Base-by-base conservation (phyloP, 2,329 filamentous ascomycete genomes). In the Aspergillus cejpii region DNA sequence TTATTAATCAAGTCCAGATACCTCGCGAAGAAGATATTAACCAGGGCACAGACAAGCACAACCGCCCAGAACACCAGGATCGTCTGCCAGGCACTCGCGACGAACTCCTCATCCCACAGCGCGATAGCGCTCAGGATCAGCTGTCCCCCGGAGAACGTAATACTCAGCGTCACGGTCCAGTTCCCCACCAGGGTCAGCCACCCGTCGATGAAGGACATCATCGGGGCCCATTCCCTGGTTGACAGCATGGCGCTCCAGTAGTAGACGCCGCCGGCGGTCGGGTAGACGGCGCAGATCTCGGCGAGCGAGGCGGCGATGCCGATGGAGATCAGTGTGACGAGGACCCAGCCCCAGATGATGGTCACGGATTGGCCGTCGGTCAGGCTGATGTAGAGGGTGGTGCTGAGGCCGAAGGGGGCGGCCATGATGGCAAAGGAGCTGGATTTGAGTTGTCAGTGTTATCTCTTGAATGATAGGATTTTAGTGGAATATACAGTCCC, bases 381-480 rank as follows among this genome's bases (percentile, higher is more conserved):
- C 21, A 87, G 72, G 17, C 79, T 80, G 60, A 85, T 83, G 65
- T 79, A 81, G 50, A 87, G 71, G 1, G 83, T 86, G 12, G 83
- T 85, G 23, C 74, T 79, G 28, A 85, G 71, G 27, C 83, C 83
- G 53, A 81, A 84, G 1, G 81, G 81, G 8, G 81, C 81, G 8
- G 83, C 83, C 81, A 87, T 86, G 63, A 87, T 86, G 41, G 83
- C 83, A 59, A 87, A 87, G 36, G 81, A 84, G 51, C 70, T 73
- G 51, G 23, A 8, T 24, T 4, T 5, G 8, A 24, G 23, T 24
- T 4, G 23, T 24, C 23, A 24, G 23, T 24, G n/a, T 17, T 36
- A 24, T 17, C 24, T 4, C 17, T 8, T 24, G 8, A 12, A 10
- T 6, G 3, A 17, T 10, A 12, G 17, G 11, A 15, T 11, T 17